These are phyloP conservation scores for Salix dunnii DNA, from an alignment of 345 rosid genomes.

Conservation along the genomic window DNA sequence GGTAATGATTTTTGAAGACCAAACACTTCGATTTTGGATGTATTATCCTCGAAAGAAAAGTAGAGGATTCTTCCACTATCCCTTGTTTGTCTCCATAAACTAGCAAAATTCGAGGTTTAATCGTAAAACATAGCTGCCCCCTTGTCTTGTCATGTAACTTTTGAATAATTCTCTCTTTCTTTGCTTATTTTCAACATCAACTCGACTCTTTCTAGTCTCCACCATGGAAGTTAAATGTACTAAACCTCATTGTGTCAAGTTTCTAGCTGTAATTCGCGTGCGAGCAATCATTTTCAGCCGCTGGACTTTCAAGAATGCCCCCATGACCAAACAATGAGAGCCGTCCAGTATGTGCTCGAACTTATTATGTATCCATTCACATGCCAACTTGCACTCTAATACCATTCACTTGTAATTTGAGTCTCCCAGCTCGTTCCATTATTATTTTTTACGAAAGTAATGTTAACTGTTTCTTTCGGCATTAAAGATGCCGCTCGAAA, in stretches of 20 bases:
- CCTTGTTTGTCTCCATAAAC: constrained; percentile 15
- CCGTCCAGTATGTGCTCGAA: not conserved
- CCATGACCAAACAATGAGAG: not conserved
- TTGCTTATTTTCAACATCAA: constrained; percentile 6
- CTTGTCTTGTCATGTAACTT: constrained; percentile 6
- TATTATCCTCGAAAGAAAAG: constrained; percentile 10
- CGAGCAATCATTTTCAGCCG: not conserved
- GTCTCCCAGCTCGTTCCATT: not conserved
- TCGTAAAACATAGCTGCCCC: not conserved
- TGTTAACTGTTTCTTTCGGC: not conserved
- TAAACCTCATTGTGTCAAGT: not conserved
- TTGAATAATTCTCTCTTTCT: not conserved
- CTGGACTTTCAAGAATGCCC: not conserved
- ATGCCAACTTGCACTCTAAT: not conserved
- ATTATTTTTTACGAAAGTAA: not conserved
- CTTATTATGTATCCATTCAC: not conserved
- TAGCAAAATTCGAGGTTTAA: constrained; percentile 11
- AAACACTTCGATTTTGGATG: not conserved
- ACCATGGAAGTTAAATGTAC: not conserved
- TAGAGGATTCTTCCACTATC: not conserved
- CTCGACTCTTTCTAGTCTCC: not conserved
- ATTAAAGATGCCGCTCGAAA: not conserved
- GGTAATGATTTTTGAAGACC: not conserved
- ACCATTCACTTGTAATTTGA: not conserved
- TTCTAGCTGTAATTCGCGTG: constrained; percentile 1